These are phyloP conservation scores for Phaeotremella fagi DNA, from an alignment of 768 basidiomycete species.

Conservation along the genomic window DNA sequence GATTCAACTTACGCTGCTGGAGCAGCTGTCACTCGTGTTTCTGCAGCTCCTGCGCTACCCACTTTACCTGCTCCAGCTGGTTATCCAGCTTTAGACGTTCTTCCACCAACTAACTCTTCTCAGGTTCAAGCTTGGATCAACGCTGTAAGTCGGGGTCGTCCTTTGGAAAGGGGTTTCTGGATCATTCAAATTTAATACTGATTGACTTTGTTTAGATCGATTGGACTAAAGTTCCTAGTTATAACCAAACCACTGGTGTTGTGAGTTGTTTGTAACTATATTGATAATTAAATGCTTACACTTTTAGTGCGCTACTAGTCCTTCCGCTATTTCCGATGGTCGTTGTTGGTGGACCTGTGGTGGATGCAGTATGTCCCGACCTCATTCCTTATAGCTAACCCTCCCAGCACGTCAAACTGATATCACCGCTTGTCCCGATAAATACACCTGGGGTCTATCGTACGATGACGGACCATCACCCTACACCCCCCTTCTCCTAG, in stretches of 20 bases:
- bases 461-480: slow-evolving; percentile 69
- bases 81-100: slow-evolving; percentile 43
- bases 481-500: slow-evolving; percentile 68
- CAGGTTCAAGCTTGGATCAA: slow-evolving; percentile 43
- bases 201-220: slow-evolving; percentile 20
- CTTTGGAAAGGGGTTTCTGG: no score
- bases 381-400: not conserved
- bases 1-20: slow-evolving; percentile 41
- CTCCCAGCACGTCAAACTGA: slow-evolving; percentile 55
- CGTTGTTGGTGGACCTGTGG: slow-evolving; percentile 80
- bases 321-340: slow-evolving; percentile 55
- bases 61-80: slow-evolving; percentile 30
- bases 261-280: not conserved
- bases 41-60: slow-evolving; percentile 41
- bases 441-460: slow-evolving; percentile 56
- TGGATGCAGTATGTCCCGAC: slow-evolving; percentile 54
- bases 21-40: slow-evolving; percentile 29
- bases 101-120: slow-evolving; percentile 43
- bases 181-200: not conserved
- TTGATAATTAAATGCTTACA: not conserved
- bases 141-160: slow-evolving; percentile 23
- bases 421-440: slow-evolving; percentile 67
- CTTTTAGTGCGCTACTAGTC: slow-evolving; percentile 58
- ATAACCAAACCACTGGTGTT: slow-evolving; percentile 32
- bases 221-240: slow-evolving; percentile 35